Conservation (phyloP, 2,329 filamentous ascomycete species). For the Hypomyces rosellus region DNA sequence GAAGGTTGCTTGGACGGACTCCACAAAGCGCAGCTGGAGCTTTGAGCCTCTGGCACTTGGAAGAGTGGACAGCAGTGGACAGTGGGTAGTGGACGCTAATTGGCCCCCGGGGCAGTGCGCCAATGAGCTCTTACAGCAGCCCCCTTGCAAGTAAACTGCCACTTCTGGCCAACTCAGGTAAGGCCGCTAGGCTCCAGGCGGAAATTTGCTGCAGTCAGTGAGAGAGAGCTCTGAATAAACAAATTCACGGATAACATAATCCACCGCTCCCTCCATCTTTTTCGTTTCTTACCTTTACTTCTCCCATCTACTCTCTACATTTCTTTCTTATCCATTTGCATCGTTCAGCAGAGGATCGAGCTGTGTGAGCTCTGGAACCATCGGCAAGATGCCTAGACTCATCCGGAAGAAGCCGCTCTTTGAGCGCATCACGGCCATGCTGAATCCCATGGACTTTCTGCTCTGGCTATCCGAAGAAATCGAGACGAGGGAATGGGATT, state of each 20-base stretch:
- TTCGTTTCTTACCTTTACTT: neutral
- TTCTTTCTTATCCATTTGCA: neutral
- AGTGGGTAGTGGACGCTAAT: neutral
- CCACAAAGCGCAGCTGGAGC: neutral
- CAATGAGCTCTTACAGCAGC: neutral
- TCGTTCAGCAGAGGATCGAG: neutral
- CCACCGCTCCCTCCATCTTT: neutral
- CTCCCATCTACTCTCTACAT: neutral
- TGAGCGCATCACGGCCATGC: slow-evolving; percentile 71
- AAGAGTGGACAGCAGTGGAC: neutral
- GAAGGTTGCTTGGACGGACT: neutral
- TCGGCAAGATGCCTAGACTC: slow-evolving; percentile 56
- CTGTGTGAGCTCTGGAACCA: neutral
- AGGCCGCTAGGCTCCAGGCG: slow-evolving; percentile 2
- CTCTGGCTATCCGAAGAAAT: slow-evolving; percentile 91
- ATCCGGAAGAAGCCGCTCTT: slow-evolving; percentile 73
- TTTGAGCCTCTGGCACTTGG: neutral
- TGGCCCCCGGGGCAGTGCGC: neutral
- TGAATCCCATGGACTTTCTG: slow-evolving; percentile 84
- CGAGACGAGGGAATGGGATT: slow-evolving; percentile 86
- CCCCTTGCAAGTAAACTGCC: slow-evolving; percentile 5
- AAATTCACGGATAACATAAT: slow-evolving; percentile 3
- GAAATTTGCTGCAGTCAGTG: neutral
- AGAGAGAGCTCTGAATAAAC: slow-evolving; percentile 8
- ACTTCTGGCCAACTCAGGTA: neutral